Percentiles rank a stretch among this genome's conserved stretches.
phyloP scores from a whole-genome alignment of 2,329 filamentous ascomycete genomes.

The Decorospora gaudefroyi region DNA sequence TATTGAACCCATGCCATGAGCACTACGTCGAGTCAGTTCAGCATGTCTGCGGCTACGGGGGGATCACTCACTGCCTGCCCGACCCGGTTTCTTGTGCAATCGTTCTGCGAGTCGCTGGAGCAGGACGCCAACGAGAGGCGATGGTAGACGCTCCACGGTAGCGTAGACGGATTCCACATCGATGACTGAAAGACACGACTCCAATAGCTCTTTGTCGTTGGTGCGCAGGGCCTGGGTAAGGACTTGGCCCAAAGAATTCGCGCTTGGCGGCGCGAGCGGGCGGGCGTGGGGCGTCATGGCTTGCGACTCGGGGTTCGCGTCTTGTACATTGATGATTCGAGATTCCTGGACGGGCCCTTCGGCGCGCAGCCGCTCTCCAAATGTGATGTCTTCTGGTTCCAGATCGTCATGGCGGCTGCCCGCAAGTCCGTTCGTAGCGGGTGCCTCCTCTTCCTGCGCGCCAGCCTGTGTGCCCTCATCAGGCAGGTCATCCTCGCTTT shows the following conservation, averaged over 20 bases:
- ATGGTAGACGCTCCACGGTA: slow-evolving; percentile 90
- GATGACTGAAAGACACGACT: slow-evolving; percentile 84
- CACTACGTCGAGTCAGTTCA: slow-evolving; percentile 37
- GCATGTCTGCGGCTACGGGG: background rate
- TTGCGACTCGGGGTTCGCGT: slow-evolving; percentile 57
- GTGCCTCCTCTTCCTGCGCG: slow-evolving; percentile 35
- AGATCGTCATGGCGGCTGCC: slow-evolving; percentile 46
- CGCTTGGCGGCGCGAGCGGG: slow-evolving; percentile 65
- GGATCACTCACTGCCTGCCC: slow-evolving; percentile 65
- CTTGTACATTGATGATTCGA: slow-evolving; percentile 72
- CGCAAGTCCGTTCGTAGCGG: slow-evolving; percentile 26
- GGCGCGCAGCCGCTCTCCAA: slow-evolving; percentile 80
- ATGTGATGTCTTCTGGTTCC: slow-evolving; percentile 66
- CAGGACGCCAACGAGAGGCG: slow-evolving; percentile 75
- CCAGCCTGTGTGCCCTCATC: slow-evolving; percentile 33
- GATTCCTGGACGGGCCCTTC: slow-evolving; percentile 52
- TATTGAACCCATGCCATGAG: slow-evolving; percentile 96
- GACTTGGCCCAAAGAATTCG: slow-evolving; percentile 86
- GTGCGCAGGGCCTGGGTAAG: slow-evolving; percentile 90
- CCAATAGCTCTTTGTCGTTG: slow-evolving; percentile 85
- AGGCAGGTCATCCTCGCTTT: slow-evolving; percentile 43
- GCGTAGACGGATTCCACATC: slow-evolving; percentile 78
- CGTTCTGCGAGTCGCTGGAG: slow-evolving; percentile 84
- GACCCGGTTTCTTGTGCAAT: slow-evolving; percentile 82
- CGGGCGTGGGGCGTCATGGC: slow-evolving; percentile 51